Base-by-base conservation (phyloP, 2,329 filamentous ascomycete species). In the Verticillium alfalfae region DNA sequence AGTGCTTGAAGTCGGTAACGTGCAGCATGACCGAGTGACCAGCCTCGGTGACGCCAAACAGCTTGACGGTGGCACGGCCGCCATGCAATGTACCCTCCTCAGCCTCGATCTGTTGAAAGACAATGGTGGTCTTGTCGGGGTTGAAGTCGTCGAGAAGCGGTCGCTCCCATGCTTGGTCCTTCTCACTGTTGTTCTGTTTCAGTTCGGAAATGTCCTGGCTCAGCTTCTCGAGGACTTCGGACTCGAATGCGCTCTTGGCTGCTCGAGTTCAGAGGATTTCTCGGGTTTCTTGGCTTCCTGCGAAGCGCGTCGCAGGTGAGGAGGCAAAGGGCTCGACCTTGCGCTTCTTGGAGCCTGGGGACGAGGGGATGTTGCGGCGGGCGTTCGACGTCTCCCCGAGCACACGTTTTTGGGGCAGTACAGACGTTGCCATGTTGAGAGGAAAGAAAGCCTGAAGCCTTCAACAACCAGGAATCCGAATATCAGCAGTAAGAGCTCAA, bases 21-120 rank as follows among this genome's bases (percentile, higher is more conserved):
- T 99, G 95, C 13, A 99, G 81, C 74, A 99, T 85, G 45, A 97
- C 92, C 3, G 95, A 99, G 75, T 99, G 90, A 60, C 95, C 95
- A 64, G 81, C 74, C 69, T 86, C 76, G 1, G 92, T 97, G 4
- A 98, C 93, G 69, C 95, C 95, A 76, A 98, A 99, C 22, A 99
- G 83, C 79, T 95, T 96, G 62, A 99, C 86, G 0, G 92, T 89
- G 0, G 91, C 81, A 71, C 77, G 88, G 22, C 91, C 92, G 57
- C 91, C 91, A 72, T 89, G 80, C 1, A 97, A 75, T 3, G 87
- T 90, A 22, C 95, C 94, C 73, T 99, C 94, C 72, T 98, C 93
- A 1, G 88, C 90, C 71, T 99, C 96, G 67, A 99, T 99, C 71
- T 96, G 90, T 77, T 99, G 95, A 71, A 99, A 98, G 66, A 85